Percentiles rank a stretch among this genome's conserved stretches.
phyloP scores from a whole-genome alignment of 306 rosid species.

The Trifolium fragiferum region DNA sequence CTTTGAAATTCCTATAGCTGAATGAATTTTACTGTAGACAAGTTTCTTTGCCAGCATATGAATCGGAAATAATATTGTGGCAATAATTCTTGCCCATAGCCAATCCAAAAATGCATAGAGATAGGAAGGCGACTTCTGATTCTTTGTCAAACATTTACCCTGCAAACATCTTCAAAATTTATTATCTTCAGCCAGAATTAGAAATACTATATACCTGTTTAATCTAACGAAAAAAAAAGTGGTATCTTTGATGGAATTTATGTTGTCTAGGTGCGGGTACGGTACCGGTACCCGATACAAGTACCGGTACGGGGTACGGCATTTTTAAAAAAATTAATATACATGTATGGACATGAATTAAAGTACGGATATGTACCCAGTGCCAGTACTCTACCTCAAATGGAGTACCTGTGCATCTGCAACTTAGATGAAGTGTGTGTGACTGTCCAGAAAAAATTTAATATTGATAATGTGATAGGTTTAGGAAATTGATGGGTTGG shows the following conservation, averaged over 20 bases:
- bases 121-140: conserved; percentile 62
- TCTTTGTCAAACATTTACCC: conserved; percentile 77
- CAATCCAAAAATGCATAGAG: conserved; percentile 66
- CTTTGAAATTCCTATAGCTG: conserved; percentile 78
- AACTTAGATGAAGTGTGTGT: not conserved
- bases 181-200: not conserved
- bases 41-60: conserved; percentile 80
- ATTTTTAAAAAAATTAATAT: no score
- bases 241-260: no score
- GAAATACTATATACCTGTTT: not conserved
- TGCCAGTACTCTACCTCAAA: no score
- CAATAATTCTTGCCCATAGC: conserved; percentile 80
- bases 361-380: no score
- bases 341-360: no score
- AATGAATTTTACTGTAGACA: conserved; percentile 77
- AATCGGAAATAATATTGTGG: conserved; percentile 71
- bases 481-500: not conserved
- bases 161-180: conserved; percentile 42
- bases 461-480: not conserved
- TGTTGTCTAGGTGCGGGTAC: no score
- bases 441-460: not conserved
- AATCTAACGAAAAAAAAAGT: no score
- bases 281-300: no score
- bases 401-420: no score
- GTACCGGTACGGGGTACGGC: no score